phyloP scores from a whole-genome alignment of 345 rosid species.

The Laguncularia racemosa region DNA sequence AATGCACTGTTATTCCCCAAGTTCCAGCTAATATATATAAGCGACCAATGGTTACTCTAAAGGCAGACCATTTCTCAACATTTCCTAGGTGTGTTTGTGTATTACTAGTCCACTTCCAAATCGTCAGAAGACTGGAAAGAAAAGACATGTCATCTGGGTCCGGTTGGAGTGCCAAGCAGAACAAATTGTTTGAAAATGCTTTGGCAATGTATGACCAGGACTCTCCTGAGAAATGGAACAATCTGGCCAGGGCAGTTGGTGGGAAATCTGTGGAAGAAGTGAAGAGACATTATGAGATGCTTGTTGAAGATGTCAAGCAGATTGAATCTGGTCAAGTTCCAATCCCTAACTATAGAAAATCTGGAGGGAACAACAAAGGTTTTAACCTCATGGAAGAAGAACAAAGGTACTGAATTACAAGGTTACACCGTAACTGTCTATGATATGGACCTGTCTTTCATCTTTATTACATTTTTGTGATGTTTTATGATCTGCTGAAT shows the following conservation, averaged over 20 bases:
- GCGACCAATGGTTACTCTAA: too few species aligned
- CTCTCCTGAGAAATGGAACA: slow-evolving; percentile 15
- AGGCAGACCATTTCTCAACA: too few species aligned
- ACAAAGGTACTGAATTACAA: slow-evolving; percentile 6
- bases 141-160: slow-evolving; percentile 8
- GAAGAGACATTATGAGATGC: slow-evolving; percentile 17
- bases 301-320: slow-evolving; percentile 12
- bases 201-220: slow-evolving; percentile 16
- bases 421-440: too few species aligned
- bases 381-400: slow-evolving; percentile 9
- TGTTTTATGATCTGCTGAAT: too few species aligned
- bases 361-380: slow-evolving; percentile 1
- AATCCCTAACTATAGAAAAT: slow-evolving; percentile 13
- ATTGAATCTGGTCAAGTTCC: slow-evolving; percentile 19
- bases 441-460: too few species aligned
- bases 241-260: slow-evolving; percentile 17
- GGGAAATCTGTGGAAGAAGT: slow-evolving; percentile 19
- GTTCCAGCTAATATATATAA: too few species aligned
- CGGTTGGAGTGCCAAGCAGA: slow-evolving; percentile 13
- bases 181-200: slow-evolving; percentile 21
- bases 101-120: too few species aligned
- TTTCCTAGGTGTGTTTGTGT: too few species aligned
- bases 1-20: too few species aligned
- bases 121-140: neutral
- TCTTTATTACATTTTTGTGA: too few species aligned